Evolutionary conservation across 192 early-diverging fungal species (phyloP).

Genomic region (Dissophora globulifera): DNA sequence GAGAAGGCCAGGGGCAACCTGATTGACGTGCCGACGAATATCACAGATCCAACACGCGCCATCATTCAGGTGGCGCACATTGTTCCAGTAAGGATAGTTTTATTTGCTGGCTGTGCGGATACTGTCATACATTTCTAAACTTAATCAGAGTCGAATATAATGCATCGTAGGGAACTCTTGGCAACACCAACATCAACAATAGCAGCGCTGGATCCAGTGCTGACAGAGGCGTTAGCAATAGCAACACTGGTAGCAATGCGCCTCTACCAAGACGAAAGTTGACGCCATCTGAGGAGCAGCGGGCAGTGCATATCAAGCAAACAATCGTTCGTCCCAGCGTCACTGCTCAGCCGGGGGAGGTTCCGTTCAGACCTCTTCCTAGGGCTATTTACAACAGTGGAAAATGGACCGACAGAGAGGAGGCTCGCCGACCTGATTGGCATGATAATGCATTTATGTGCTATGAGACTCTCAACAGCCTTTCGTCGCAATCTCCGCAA

Average conservation of each 20-base stretch:
- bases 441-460: conserved; percentile 18
- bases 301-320: neutral
- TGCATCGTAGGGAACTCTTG: neutral
- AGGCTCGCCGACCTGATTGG: neutral
- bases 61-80: neutral
- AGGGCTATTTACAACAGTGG: too few relatives aligned
- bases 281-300: conserved; percentile 3
- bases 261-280: neutral
- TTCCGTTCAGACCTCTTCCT: neutral
- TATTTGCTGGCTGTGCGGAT: too few relatives aligned
- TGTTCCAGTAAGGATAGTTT: conserved; percentile 3
- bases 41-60: neutral
- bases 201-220: neutral
- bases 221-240: neutral
- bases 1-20: conserved; percentile 25
- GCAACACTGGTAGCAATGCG: too few relatives aligned
- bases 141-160: too few relatives aligned
- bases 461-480: conserved; percentile 36
- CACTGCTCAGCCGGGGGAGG: conserved; percentile 6
- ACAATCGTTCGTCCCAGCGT: neutral
- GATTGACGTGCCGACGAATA: conserved; percentile 40
- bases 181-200: neutral
- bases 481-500: conserved; percentile 4
- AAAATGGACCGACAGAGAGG: too few relatives aligned
- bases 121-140: too few relatives aligned